A percentile compares a stretch with the other conserved stretches of the same genome.
Conservation (phyloP, 768 basidiomycete species). For the Lactarius sanguifluus region DNA sequence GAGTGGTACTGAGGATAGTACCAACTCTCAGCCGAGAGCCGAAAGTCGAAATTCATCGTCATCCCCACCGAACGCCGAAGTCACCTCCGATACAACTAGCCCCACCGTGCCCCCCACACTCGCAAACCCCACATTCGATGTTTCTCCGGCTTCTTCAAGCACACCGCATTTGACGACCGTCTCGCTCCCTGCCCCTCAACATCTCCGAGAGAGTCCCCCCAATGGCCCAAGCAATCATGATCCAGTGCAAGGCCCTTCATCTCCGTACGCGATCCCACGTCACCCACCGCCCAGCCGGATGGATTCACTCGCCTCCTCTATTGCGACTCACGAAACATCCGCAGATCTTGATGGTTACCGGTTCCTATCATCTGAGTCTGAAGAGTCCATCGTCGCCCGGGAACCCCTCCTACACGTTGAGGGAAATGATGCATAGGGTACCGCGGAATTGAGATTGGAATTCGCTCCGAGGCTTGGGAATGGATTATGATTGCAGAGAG, state of each 20-base stretch:
- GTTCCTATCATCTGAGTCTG: conserved; percentile 28
- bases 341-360: conserved; percentile 21
- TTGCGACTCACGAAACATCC: conserved; percentile 14
- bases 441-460: not conserved
- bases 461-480: not conserved
- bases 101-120: not conserved
- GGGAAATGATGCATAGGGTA: conserved; percentile 14
- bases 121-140: not conserved
- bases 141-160: conserved; percentile 14
- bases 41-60: conserved; percentile 15
- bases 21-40: conserved; percentile 14
- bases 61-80: conserved; percentile 11
- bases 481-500: conserved; percentile 12
- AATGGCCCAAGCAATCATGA: not conserved
- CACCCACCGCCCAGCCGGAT: conserved; percentile 17
- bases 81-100: conserved; percentile 7
- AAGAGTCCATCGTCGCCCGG: conserved; percentile 26
- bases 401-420: conserved; percentile 28
- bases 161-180: conserved; percentile 5
- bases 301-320: conserved; percentile 24
- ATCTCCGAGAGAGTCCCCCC: conserved; percentile 6
- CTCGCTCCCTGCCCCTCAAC: conserved; percentile 9
- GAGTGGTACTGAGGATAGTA: conserved; percentile 40
- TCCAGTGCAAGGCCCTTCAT: not conserved
- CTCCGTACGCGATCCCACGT: conserved; percentile 3